These are phyloP conservation scores for Cercophora samala DNA, from an alignment of 495 filamentous ascomycete species.

Conservation along the genomic window DNA sequence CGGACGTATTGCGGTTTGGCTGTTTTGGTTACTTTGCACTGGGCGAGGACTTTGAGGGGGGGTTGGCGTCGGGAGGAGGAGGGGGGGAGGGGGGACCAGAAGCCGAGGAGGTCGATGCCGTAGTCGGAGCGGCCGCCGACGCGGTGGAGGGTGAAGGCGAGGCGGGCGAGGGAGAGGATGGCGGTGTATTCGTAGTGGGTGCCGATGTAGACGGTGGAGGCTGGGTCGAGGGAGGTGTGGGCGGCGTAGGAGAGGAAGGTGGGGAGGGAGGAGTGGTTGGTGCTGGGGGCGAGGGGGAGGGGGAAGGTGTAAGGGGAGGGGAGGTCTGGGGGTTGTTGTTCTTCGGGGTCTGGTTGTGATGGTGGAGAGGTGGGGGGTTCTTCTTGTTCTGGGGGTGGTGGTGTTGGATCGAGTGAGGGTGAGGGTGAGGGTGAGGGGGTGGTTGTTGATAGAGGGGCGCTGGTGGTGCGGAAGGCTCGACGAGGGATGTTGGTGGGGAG, in stretches of 20 bases:
- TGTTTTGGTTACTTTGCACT: conserved; percentile 72
- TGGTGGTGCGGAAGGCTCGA: neutral
- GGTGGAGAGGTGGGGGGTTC: conserved; percentile 1
- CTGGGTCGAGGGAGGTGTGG: conserved; percentile 48
- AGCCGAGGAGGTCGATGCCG: conserved; percentile 82
- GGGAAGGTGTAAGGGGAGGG: conserved; percentile 24
- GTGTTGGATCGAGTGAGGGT: neutral
- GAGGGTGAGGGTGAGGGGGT: no score
- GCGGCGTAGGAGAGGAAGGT: conserved; percentile 71
- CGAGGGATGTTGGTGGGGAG: neutral
- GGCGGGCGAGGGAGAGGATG: conserved; percentile 54
- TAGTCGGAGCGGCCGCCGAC: conserved; percentile 71
- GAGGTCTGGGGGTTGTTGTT: neutral
- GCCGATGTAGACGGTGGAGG: conserved; percentile 57
- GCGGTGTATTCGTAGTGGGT: conserved; percentile 74
- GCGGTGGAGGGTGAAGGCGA: conserved; percentile 65
- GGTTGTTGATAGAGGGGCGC: neutral
- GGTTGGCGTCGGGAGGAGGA: conserved; percentile 42
- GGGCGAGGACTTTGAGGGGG: conserved; percentile 64
- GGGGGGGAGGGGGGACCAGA: conserved; percentile 58
- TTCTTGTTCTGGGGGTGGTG: conserved; percentile 1
- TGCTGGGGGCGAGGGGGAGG: conserved; percentile 45
- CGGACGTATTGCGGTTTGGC: conserved; percentile 65
- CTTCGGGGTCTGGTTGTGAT: neutral
- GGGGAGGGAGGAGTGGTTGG: conserved; percentile 61